A percentile compares a stretch with the other conserved stretches of the same genome.
These are phyloP conservation scores for Priceomyces castillae DNA, from an alignment of 805 yeast genomes.

Conservation along the genomic window DNA sequence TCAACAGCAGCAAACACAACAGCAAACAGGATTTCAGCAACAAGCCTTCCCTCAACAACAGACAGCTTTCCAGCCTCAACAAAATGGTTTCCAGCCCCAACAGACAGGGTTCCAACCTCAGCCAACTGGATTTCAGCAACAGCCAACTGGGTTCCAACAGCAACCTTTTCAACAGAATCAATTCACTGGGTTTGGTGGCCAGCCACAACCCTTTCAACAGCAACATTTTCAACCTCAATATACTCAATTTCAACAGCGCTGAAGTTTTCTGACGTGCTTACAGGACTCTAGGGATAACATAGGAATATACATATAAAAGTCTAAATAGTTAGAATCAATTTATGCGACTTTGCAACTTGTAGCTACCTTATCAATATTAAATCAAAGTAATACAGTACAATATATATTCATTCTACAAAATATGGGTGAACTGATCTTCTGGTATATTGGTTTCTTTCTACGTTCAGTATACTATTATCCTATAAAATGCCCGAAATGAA, in stretches of 20 bases:
- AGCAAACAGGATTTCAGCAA: conserved; percentile 14
- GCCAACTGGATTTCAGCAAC: conserved; percentile 3
- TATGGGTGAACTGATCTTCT: too few species aligned
- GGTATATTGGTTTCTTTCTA: too few species aligned
- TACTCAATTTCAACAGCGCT: conserved; percentile 4
- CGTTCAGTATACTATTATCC: too few species aligned
- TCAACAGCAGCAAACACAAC: conserved; percentile 14
- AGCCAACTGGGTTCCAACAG: conserved; percentile 4
- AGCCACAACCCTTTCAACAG: conserved; percentile 5
- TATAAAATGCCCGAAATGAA: too few species aligned
- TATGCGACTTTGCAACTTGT: not conserved
- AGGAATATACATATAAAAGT: too few species aligned
- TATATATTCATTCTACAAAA: too few species aligned
- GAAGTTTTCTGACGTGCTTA: too few species aligned
- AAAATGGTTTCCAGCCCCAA: conserved; percentile 15
- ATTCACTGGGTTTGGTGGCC: conserved; percentile 8
- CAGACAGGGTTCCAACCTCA: not conserved
- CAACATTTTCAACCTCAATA: conserved; percentile 9
- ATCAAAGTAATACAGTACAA: too few species aligned
- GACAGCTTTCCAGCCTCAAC: conserved; percentile 5
- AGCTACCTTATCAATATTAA: not conserved
- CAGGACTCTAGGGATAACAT: too few species aligned
- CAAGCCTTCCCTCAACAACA: conserved; percentile 10
- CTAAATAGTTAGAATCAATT: too few species aligned
- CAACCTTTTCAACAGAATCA: conserved; percentile 6